These are phyloP conservation scores for Hypoxylon sp. DNA, from an alignment of 2,329 filamentous ascomycete genomes.

Conservation along the genomic window DNA sequence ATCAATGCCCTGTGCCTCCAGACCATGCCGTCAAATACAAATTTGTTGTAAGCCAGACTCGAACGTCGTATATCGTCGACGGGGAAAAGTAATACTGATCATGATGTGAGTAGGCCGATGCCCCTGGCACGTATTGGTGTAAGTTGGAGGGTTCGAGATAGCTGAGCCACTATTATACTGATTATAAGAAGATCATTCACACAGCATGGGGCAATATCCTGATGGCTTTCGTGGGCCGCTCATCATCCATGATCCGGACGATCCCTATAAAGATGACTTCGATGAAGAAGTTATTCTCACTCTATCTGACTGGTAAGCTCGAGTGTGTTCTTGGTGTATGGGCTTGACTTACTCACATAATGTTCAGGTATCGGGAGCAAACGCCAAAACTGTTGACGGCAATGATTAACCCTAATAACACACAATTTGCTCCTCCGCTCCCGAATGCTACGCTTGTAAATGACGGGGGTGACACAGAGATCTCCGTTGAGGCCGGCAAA, in stretches of 20 bases:
- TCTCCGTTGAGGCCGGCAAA: constrained; percentile 59
- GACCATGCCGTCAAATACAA: constrained; percentile 69
- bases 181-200: constrained; percentile 68
- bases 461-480: constrained; percentile 57
- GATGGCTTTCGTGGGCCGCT: constrained; percentile 75
- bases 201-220: constrained; percentile 75
- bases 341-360: constrained; percentile 53
- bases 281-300: constrained; percentile 73
- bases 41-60: constrained; percentile 64
- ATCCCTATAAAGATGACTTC: constrained; percentile 67
- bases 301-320: constrained; percentile 68
- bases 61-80: background rate
- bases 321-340: constrained; percentile 57
- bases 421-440: constrained; percentile 58
- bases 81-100: constrained; percentile 7
- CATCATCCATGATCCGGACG: constrained; percentile 70
- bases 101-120: constrained; percentile 54
- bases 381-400: constrained; percentile 56
- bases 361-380: constrained; percentile 60
- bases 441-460: constrained; percentile 61
- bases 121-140: constrained; percentile 65
- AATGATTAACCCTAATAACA: constrained; percentile 61
- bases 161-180: constrained; percentile 19
- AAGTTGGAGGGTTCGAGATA: constrained; percentile 33
- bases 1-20: constrained; percentile 70